Base-by-base conservation (phyloP, 2,329 filamentous ascomycete genomes). In the Fusarium sp. region DNA sequence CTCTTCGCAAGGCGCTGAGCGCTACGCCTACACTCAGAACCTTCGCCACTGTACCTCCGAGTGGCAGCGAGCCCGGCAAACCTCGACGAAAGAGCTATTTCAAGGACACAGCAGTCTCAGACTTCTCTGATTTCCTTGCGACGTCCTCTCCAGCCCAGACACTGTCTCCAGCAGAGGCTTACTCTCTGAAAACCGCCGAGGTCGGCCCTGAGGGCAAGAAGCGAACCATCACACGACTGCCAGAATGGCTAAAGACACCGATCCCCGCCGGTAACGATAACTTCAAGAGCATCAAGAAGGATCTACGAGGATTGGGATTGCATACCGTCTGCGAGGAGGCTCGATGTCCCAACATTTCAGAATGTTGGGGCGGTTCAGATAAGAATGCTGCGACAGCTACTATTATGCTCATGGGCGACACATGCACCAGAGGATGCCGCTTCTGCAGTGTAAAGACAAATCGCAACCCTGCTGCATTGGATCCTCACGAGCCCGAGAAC, bases 361-460 rank as follows among this genome's bases (percentile, higher is more conserved):
- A 98, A 82, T 99, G 96, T 86, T 99, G 96, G 96, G 96, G 96
- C 70, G 96, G 96, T 39, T 91, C 88, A 80, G 90, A 93, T 82
- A 98, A 98, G 86, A 92, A 91, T 75, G 92, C 94, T 32, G 96
- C 96, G 9, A 99, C 96, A 38, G 96, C 96, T 6, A 99, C 96
- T 17, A 98, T 99, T 83, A 99, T 99, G 96, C 86, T 99, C 54
- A 98, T 98, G 95, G 96, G 96, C 74, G 96, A 99, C 83, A 98
- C 96, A 14, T 99, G 96, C 84, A 99, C 96, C 24, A 90, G 96
- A 68, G 96, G 96, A 24, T 99, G 96, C 84, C 91, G 96, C 60
- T 99, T 99, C 87, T 99, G 96, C 88, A 94, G 92, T 75, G 96
- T 99, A 59, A 98, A 98, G 88, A 99, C 96, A 7, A 92, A 86